Conservation (phyloP, 2,329 filamentous ascomycete species). For the Beauveria australis region DNA sequence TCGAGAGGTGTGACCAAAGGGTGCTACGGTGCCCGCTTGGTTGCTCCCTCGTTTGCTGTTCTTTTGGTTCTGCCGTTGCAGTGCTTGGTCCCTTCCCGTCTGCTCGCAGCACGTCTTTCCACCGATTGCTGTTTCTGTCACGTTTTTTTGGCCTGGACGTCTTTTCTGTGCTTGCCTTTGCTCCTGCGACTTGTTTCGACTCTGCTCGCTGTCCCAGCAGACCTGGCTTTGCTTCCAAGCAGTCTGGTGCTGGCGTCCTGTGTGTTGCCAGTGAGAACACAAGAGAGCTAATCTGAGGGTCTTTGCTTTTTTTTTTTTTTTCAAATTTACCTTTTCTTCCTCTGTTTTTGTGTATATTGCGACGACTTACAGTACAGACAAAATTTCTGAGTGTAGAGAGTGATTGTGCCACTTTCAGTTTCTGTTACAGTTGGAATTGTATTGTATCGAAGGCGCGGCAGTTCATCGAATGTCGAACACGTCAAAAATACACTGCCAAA, state of each 20-base stretch:
- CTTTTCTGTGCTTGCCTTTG: neutral
- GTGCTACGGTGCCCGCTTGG: neutral
- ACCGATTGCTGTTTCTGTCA: neutral
- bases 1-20: neutral
- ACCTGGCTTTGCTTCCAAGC: neutral
- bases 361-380: neutral
- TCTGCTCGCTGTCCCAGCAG: slow-evolving; percentile 3
- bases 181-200: slow-evolving; percentile 12
- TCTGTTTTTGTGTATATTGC: neutral
- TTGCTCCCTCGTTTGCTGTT: neutral
- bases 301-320: slow-evolving; percentile 7
- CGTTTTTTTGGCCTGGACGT: neutral
- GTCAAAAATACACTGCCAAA: too few species aligned
- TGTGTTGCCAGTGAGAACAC: slow-evolving; percentile 45
- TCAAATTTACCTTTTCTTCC: neutral
- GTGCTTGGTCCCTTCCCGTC: neutral
- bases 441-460: too few species aligned
- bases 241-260: neutral
- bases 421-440: too few species aligned
- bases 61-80: neutral
- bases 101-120: neutral
- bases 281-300: slow-evolving; percentile 52
- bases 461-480: too few species aligned
- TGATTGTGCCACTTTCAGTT: too few species aligned
- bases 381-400: neutral